Base-by-base conservation (phyloP, 371 early-diverging fungal species). In the Mortierella sp. region DNA sequence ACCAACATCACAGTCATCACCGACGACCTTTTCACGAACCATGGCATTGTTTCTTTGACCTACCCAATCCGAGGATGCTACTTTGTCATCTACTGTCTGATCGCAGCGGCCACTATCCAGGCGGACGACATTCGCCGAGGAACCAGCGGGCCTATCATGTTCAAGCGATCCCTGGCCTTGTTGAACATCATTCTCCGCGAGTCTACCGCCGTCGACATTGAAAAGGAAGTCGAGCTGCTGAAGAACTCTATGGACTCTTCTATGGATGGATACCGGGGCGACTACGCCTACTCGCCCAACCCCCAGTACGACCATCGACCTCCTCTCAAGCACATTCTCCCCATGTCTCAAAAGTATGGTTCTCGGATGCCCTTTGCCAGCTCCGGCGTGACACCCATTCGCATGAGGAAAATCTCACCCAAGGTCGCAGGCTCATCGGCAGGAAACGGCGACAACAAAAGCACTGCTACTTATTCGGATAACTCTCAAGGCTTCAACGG, bases 1-100 rank as follows among this genome's bases (percentile, higher is more conserved):
- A 92, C 89, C 57, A 67, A 69, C 3, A 81, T 89, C 9, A 88
- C 91, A 10, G 89, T 91, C 64, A 82, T 92, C 37, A 91, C 90
- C 5, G 82, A 84, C 67, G 82, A 77, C 28, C 77, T 87, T 51
- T 87, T 75, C 59, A 80, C 87, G 34, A 88, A 80, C 67, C 80
- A 81, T 43, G 87, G 87, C 48, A 80, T 87, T 26, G 31, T 71
- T 0, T 85, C 87, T 10, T 75, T 88, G 54, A 82, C 83, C 31
- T 88, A 88, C 53, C 80, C 87, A 8, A 78, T 88, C 26, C 83
- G 88, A 19, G 88, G 88, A 28, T 83, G 87, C 71, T 87, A 88
- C 71, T 88, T 84, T 79, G 76, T 82, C 40, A 78, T 87, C 40
- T 88, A 87, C 74, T 88, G 88, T 72, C 61, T 88, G 44, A 87